phyloP scores from a whole-genome alignment of 352 stramenopile species.

The Peronospora tabacina region DNA sequence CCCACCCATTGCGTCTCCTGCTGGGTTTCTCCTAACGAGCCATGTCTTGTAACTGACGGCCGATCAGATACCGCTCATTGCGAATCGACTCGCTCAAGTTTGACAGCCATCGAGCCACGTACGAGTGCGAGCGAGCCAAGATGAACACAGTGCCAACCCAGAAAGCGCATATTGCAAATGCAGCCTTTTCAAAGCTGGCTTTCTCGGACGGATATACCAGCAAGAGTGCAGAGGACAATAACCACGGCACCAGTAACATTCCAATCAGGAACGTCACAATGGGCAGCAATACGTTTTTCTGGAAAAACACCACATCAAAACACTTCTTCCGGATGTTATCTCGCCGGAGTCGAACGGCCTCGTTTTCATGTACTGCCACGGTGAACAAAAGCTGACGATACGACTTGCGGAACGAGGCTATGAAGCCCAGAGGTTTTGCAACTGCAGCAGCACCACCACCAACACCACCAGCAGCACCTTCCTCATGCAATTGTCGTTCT shows the following conservation, averaged over 20 bases:
- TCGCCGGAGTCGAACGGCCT: constrained; percentile 43
- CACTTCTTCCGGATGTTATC: constrained; percentile 60
- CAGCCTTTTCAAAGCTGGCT: constrained; percentile 38
- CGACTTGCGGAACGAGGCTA: constrained; percentile 46
- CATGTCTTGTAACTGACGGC: constrained; percentile 82
- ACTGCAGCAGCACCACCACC: constrained; percentile 4
- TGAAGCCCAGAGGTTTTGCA: constrained; percentile 33
- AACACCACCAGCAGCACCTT: constrained; percentile 6
- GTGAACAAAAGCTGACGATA: constrained; percentile 70
- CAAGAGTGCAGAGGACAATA: constrained; percentile 41
- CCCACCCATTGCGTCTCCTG: constrained; percentile 6
- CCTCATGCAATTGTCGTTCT: constrained; percentile 13
- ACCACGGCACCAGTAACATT: constrained; percentile 48
- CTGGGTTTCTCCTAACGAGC: constrained; percentile 36
- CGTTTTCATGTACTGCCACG: constrained; percentile 63
- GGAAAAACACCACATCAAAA: constrained; percentile 66
- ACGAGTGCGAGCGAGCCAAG: constrained; percentile 38
- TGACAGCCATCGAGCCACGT: constrained; percentile 50
- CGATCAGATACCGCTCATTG: constrained; percentile 84
- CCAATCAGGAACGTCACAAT: constrained; percentile 36
- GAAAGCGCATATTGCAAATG: constrained; percentile 50
- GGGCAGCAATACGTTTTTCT: constrained; percentile 53
- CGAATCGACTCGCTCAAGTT: constrained; percentile 78
- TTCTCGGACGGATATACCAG: constrained; percentile 33
- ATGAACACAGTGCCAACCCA: constrained; percentile 31